phyloP scores from a whole-genome alignment of 169 alveolate genomes.

The Plasmodium berghei region DNA sequence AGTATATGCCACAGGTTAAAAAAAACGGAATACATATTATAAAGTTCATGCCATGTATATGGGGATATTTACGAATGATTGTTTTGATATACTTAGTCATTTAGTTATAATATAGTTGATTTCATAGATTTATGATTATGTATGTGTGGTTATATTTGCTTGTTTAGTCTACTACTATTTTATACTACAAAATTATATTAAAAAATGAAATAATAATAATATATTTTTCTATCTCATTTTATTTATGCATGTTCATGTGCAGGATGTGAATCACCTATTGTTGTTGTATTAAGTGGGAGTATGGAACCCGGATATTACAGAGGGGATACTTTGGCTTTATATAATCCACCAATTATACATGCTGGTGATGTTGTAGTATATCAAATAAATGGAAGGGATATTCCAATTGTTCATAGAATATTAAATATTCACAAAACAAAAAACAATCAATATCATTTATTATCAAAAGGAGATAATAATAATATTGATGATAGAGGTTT shows the following conservation, averaged over 20 bases:
- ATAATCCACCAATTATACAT: slow-evolving; percentile 78
- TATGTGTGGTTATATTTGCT: too few relatives aligned
- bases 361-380: slow-evolving; percentile 86
- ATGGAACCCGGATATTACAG: slow-evolving; percentile 95
- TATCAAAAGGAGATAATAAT: slow-evolving; percentile 96
- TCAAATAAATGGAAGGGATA: slow-evolving; percentile 88
- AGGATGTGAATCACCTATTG: slow-evolving; percentile 93
- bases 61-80: too few relatives aligned
- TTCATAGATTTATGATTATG: not conserved
- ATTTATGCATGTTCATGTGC: slow-evolving; percentile 12
- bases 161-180: not conserved
- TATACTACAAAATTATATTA: not conserved
- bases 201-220: slow-evolving; percentile 1
- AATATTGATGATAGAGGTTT: slow-evolving; percentile 93
- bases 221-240: not conserved
- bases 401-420: slow-evolving; percentile 95
- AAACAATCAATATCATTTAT: slow-evolving; percentile 83
- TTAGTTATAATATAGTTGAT: not conserved
- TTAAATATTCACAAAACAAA: slow-evolving; percentile 86
- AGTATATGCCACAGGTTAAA: slow-evolving; percentile 41
- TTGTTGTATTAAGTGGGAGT: slow-evolving; percentile 94
- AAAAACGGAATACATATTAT: not conserved
- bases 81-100: not conserved
- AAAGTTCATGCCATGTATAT: not conserved
- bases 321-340: slow-evolving; percentile 93